Base-by-base conservation (phyloP, 2,329 filamentous ascomycete genomes). In the Penicillium carneum region DNA sequence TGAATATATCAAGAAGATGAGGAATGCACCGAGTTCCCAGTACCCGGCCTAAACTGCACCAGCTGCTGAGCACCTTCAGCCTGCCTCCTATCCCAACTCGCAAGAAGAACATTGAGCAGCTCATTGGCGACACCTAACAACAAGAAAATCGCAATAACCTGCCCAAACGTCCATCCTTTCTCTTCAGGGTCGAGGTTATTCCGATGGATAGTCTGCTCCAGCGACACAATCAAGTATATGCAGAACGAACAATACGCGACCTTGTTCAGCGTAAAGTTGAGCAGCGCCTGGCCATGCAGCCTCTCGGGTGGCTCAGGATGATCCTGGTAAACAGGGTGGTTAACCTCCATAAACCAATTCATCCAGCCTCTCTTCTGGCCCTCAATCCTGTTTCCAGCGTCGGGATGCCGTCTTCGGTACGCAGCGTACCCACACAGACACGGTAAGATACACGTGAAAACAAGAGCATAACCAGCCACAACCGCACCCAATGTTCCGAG, bases 61-160 rank as follows among this genome's bases (percentile, higher is more conserved):
- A 62, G 46, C 58, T 62, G 57, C 39, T 55, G 58, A 20, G 38
- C 43, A 10, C 26, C 45, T 26, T 56, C 52, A 12, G 41, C 43
- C 42, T 59, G 43, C 23, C 23, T 59, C 12, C 63, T 59, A 51
- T 67, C 64, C 61, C 63, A 67, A 23, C 45, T 62, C 20, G 63
- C 64, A 42, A 67, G 47, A 20, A 67, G 46, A 11, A 67, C 64
- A 51, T 67, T 63, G 1, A 67, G 48, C 9, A 67, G 33, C 53
- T 67, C 64, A 34, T 67, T 65, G 7, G 63, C 60, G 43, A 67
- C 64, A 38, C 63, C 64, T 16, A 65, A 23, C 41, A 67, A 52
- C 46, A 65, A 43, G 38, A 63, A 65, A 34, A 67, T 67, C 3
- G 64, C 64, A 65, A 67, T 62, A 10, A 67, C 57, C 38, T 67